phyloP scores from a whole-genome alignment of 1,139 yeast species.

The Debaryomyces nepalensis region DNA sequence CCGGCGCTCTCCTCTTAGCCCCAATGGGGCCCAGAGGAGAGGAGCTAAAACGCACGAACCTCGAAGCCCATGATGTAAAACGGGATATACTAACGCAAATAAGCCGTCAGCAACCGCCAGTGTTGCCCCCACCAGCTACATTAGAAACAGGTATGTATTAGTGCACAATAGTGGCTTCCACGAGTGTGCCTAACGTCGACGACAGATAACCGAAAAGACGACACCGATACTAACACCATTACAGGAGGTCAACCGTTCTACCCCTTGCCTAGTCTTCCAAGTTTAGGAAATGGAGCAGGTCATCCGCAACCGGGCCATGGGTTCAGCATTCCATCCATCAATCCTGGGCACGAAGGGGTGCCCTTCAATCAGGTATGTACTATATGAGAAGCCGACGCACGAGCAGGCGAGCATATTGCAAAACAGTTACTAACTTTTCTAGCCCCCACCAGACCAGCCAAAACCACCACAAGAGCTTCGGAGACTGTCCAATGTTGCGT shows the following conservation, averaged over 20 bases:
- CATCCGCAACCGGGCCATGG: constrained; percentile 46
- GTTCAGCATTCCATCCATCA: constrained; percentile 52
- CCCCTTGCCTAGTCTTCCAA: constrained; percentile 56
- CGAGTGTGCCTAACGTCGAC: not conserved
- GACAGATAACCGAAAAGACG: not conserved
- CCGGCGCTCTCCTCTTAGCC: too few species aligned
- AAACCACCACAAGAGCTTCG: constrained; percentile 32
- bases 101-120: constrained; percentile 56
- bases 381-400: constrained; percentile 5
- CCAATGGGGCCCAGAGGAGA: too few species aligned
- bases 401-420: constrained; percentile 8
- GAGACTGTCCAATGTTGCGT: constrained; percentile 30
- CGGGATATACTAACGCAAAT: constrained; percentile 13
- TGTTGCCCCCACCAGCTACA: constrained; percentile 60
- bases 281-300: constrained; percentile 49
- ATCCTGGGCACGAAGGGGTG: constrained; percentile 33
- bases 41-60: too few species aligned
- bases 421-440: constrained; percentile 14
- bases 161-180: not conserved
- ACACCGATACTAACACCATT: constrained; percentile 23
- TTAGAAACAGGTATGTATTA: constrained; percentile 51
- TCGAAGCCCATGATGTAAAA: too few species aligned
- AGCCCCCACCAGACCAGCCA: constrained; percentile 26
- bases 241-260: constrained; percentile 54
- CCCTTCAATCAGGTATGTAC: constrained; percentile 34